These are phyloP conservation scores for Serendipita vermifera DNA, from an alignment of 768 basidiomycete genomes.

Conservation along the genomic window DNA sequence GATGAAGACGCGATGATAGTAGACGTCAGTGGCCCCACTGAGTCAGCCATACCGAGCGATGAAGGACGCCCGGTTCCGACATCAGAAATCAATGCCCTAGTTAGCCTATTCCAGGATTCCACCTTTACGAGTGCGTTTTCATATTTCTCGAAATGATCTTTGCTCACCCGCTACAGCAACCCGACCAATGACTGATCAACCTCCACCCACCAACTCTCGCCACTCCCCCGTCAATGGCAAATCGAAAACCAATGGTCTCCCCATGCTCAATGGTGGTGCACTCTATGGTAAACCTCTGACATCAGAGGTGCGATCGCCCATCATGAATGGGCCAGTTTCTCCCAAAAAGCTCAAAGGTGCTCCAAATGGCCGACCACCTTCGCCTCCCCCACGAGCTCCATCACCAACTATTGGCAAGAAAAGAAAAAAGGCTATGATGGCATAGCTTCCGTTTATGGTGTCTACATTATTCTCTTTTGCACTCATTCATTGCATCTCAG, in stretches of 20 bases:
- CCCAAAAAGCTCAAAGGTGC: not conserved
- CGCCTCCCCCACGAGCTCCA: not conserved
- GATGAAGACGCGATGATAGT: too few relatives aligned
- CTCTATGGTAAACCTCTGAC: too few relatives aligned
- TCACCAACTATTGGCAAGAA: slow-evolving; percentile 4
- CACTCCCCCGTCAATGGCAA: not conserved
- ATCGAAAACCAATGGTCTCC: not conserved
- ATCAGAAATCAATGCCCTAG: not conserved
- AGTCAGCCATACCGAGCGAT: not conserved
- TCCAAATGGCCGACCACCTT: not conserved
- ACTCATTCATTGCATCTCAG: not conserved
- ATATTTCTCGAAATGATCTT: not conserved
- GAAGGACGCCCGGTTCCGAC: not conserved
- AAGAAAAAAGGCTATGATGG: slow-evolving; percentile 7
- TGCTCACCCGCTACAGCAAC: not conserved
- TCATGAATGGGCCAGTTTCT: not conserved
- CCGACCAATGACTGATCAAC: not conserved
- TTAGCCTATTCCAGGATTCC: not conserved
- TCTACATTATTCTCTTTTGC: not conserved
- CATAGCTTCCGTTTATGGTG: not conserved
- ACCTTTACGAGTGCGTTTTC: not conserved
- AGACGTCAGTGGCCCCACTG: slow-evolving; percentile 25
- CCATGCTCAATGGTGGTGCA: too few relatives aligned
- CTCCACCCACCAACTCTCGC: not conserved
- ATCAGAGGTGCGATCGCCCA: not conserved